Percentiles rank a stretch among this genome's conserved stretches.
phyloP scores from a whole-genome alignment of 371 early-diverging fungal genomes.

The Haplosporangium sp. region DNA sequence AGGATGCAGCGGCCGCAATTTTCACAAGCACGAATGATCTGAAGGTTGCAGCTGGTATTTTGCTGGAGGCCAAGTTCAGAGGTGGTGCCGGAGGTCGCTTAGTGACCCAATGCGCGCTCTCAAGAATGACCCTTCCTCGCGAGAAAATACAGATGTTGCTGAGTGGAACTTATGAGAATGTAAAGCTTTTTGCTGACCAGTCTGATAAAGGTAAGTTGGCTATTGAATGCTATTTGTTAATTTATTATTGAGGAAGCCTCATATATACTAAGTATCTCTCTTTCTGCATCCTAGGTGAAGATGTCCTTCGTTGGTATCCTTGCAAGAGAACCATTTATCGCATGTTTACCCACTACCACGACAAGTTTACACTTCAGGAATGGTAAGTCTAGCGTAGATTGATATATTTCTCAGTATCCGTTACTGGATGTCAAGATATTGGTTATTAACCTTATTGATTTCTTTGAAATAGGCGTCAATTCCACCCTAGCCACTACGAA shows the following conservation, averaged over 20 bases:
- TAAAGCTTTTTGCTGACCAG: constrained; percentile 29
- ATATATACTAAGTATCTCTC: not conserved
- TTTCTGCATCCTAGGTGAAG: not conserved
- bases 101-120: constrained; percentile 30
- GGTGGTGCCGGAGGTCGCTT: constrained; percentile 35
- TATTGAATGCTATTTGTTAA: not conserved
- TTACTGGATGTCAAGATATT: too few relatives aligned
- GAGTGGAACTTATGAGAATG: constrained; percentile 37
- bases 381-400: constrained; percentile 17
- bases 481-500: constrained; percentile 27
- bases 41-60: constrained; percentile 54
- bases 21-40: constrained; percentile 32
- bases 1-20: constrained; percentile 14
- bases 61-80: constrained; percentile 32
- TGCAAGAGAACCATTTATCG: constrained; percentile 28
- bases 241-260: too few relatives aligned
- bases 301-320: constrained; percentile 27
- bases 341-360: constrained; percentile 43
- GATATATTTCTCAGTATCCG: not conserved
- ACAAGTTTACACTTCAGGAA: constrained; percentile 25
- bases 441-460: too few relatives aligned
- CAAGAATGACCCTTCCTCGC: constrained; percentile 20
- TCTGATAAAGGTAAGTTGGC: not conserved
- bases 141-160: constrained; percentile 57
- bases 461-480: constrained; percentile 18